These are phyloP conservation scores for Trichoderma gamsii DNA, from an alignment of 495 filamentous ascomycete species.

Conservation along the genomic window DNA sequence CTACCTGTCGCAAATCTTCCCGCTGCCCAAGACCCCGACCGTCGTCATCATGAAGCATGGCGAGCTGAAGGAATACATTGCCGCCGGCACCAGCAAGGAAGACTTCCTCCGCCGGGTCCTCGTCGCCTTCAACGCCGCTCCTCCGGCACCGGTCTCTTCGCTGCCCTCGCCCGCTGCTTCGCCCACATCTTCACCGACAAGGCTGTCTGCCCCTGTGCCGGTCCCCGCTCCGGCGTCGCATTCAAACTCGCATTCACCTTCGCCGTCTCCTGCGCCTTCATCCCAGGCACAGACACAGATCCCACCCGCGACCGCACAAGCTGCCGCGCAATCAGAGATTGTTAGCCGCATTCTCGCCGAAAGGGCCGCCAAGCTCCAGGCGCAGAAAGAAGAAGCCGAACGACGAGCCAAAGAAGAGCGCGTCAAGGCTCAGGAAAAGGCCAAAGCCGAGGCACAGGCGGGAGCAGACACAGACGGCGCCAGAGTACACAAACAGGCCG, in stretches of 20 bases:
- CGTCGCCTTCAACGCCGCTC: slow-evolving; percentile 28
- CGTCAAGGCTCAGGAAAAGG: slow-evolving; percentile 27
- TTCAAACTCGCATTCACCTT: slow-evolving; percentile 19
- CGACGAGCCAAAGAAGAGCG: slow-evolving; percentile 28
- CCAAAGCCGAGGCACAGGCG: slow-evolving; percentile 31
- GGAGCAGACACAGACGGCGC: slow-evolving; percentile 28
- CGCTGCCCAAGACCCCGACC: slow-evolving; percentile 64
- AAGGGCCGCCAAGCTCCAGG: slow-evolving; percentile 24
- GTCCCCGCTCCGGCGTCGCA: not conserved
- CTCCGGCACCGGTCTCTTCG: slow-evolving; percentile 14
- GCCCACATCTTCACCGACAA: slow-evolving; percentile 17
- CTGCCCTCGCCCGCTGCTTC: slow-evolving; percentile 16
- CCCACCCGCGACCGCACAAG: not conserved
- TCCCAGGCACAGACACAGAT: not conserved
- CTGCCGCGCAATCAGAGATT: not conserved
- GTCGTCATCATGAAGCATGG: slow-evolving; percentile 68
- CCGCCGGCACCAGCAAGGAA: slow-evolving; percentile 50
- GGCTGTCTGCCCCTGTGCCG: not conserved
- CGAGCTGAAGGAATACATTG: slow-evolving; percentile 59
- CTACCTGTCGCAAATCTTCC: slow-evolving; percentile 74
- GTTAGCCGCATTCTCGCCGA: slow-evolving; percentile 25
- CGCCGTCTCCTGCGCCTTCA: slow-evolving; percentile 15
- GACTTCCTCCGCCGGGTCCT: slow-evolving; percentile 49
- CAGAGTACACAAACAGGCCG: slow-evolving; percentile 35
- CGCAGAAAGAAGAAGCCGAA: slow-evolving; percentile 27